Evolutionary conservation across 2,329 filamentous ascomycete species (phyloP), one percentile per base, ranked within the genome.

Genomic region (Raffaelea ambrosiae): DNA sequence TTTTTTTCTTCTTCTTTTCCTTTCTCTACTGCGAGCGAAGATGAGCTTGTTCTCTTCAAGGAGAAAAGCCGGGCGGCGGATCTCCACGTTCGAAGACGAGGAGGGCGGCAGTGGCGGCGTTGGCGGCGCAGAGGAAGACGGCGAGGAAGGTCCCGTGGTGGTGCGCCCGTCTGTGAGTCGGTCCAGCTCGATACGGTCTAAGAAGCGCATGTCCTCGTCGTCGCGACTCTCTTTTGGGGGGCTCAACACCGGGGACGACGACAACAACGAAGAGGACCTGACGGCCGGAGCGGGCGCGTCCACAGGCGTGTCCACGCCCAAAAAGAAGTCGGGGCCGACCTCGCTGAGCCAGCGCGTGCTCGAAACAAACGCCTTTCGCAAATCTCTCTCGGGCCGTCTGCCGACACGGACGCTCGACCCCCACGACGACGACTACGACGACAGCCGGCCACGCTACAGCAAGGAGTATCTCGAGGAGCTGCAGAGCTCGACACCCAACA

Each of bases 401-500:
- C 79, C 79, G 0, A 63, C 79, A 48, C 72, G 80, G 8, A 72
- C 77, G 1, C 68, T 33, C 38, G 47, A 39, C 4, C 33, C 33
- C 16, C 45, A 72, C 5, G 75, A 81, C 14, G 67, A 66, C 33
- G 40, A 52, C 22, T 39, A 46, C 14, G 81, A 86, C 14, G 80
- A 84, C 16, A 83, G 83, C 45, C 73, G 84, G 35, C 89, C 88
- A 0, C 84, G 71, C 50, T 97, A 98, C 63, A 94, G 78, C 68
- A 86, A 86, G 59, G 88, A 94, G 57, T 88, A 91, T 55, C 73
- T 98, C 19, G 82, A 86, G 31, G 88, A 95, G 62, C 73, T 98
- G 14, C 87, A 88, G 53, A 85, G 82, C 50, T 89, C 87, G 13
- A 96, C 90, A 0, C 89, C 88, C 0, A 87, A 83, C 21, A 90